Evolutionary conservation across 306 rosid genomes (phyloP), one percentile per base, ranked within the genome.

Genomic region (Erythrophleum fordii): DNA sequence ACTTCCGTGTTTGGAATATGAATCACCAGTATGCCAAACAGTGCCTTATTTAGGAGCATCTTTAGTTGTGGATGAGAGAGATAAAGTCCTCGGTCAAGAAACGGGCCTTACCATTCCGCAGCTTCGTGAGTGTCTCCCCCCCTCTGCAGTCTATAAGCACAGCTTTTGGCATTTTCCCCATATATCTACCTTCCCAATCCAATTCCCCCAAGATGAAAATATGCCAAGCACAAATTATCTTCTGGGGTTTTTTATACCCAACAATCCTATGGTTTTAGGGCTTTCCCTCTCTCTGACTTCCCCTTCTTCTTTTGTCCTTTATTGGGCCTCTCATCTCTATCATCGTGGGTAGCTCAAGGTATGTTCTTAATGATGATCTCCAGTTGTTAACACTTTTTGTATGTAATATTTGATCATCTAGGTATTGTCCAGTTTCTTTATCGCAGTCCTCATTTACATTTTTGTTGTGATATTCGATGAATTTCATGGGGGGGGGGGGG

Each of bases 321-420:
- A 39, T 72, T 59, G 42, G 72, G 23, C 34, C 8, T 31, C 45
- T 28, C 25, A 34, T 25, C 65, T 67, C 55, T 49, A 34, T 20
- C 71, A 46, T 75, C 78, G 31, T 80, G 64, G 46, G 66, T 69
- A 67, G 77, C 79, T 83, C 69, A 23, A 81, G 97, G 92, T 92
- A 60, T 67, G 75, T 71, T 71, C 58, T 52, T n/a, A 13, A 8
- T 49, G n/a, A 77, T 77, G 61, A 78, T 86, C 67, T 69, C 18
- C 20, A 25, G 81, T 1, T 71, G 49, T 66, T 26, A 49, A 29
- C 42, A 69, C 11, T 72, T 71, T 37, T 28, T 42, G 22, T 66
- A 12, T 77, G 69, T 20, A 68, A 11, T 80, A 48, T 88, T 69
- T 59, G 60, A 48, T 77, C 29, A 46, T 53, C 42, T 52, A 29